These are phyloP conservation scores for Lactarius hengduanensis DNA, from an alignment of 768 basidiomycete genomes.

Conservation along the genomic window DNA sequence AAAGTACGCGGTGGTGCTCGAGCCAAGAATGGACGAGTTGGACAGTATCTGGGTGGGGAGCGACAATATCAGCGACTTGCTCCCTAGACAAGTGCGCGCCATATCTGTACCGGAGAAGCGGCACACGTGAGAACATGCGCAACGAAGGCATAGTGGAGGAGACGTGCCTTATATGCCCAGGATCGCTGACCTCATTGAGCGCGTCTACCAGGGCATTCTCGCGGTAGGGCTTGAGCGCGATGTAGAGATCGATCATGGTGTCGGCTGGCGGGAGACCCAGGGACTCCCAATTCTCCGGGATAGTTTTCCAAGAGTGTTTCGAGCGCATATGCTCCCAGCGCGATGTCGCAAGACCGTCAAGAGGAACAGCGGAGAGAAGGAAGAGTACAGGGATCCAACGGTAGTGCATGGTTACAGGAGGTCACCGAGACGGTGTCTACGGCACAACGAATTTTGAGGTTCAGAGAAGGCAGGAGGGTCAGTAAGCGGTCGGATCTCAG, in stretches of 20 bases:
- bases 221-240: background rate
- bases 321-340: background rate
- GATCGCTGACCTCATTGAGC: background rate
- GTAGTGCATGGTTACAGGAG: background rate
- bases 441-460: background rate
- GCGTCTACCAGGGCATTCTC: background rate
- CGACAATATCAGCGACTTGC: background rate
- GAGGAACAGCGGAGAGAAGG: background rate
- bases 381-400: background rate
- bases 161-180: no score
- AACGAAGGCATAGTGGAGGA: background rate
- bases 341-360: background rate
- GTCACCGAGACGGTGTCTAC: background rate
- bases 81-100: background rate
- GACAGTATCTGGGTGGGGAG: background rate
- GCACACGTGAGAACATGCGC: background rate
- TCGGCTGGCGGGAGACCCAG: background rate
- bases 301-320: background rate
- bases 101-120: background rate
- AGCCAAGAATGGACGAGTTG: background rate
- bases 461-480: background rate
- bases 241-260: no score
- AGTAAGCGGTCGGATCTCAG: no score
- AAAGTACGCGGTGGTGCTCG: background rate
- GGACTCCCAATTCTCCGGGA: background rate